Conservation (phyloP, 805 yeast genomes). For the Monosporozyma yasuniensis region DNA sequence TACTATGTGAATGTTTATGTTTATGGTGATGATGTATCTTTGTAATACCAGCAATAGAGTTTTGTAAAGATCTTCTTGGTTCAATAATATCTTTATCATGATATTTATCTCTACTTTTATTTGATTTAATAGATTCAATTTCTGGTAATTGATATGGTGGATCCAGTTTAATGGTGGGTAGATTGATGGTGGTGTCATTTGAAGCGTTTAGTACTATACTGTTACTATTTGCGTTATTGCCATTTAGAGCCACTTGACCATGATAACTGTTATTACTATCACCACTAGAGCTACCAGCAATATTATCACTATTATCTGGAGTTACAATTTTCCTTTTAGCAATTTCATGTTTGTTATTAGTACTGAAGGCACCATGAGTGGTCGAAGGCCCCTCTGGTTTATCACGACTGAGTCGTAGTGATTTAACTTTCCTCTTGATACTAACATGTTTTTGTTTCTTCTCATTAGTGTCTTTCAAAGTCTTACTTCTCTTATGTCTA, state of each 20-base stretch:
- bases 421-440: conserved; percentile 1
- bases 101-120: conserved; percentile 5
- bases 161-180: conserved; percentile 1
- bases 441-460: neutral
- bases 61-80: conserved; percentile 19
- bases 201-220: neutral
- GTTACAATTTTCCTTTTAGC: conserved; percentile 12
- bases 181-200: neutral
- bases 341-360: conserved; percentile 12
- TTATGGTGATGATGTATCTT: conserved; percentile 3
- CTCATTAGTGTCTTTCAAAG: neutral
- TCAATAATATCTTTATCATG: neutral
- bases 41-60: conserved; percentile 14
- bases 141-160: conserved; percentile 19
- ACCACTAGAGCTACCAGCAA: neutral
- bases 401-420: neutral
- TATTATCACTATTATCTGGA: neutral
- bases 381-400: neutral
- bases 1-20: neutral
- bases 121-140: conserved; percentile 18
- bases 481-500: neutral
- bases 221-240: neutral
- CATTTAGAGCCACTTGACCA: neutral
- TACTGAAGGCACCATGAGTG: neutral
- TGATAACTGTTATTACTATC: neutral